Evolutionary conservation across 176 grass and related monocot species (phyloP).

Genomic region (Hyparrhenia diplandra): DNA sequence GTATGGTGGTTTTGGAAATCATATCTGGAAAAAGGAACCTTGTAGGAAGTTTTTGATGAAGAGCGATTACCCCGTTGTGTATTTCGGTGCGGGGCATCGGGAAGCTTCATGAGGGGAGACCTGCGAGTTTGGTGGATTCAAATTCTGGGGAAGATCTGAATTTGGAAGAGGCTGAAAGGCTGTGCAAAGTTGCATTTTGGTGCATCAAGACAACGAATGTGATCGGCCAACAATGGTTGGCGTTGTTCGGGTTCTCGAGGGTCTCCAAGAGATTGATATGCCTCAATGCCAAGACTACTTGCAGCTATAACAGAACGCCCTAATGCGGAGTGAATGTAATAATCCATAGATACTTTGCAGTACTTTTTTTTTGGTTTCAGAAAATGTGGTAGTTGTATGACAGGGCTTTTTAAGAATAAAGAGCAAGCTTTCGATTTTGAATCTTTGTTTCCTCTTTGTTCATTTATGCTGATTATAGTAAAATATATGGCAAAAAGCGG

Average conservation of each 20-base stretch:
- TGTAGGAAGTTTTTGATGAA: not conserved
- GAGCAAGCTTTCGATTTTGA: too few relatives aligned
- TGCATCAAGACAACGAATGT: constrained; percentile 44
- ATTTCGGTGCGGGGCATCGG: constrained; percentile 27
- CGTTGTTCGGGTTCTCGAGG: constrained; percentile 42
- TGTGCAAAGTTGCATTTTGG: constrained; percentile 47
- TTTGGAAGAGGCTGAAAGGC: constrained; percentile 24
- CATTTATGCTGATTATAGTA: not conserved
- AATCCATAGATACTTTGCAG: too few relatives aligned
- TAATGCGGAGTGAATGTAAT: too few relatives aligned
- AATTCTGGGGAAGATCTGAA: not conserved
- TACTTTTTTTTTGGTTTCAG: too few relatives aligned
- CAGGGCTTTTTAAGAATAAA: too few relatives aligned
- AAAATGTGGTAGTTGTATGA: too few relatives aligned
- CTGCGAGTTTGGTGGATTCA: constrained; percentile 34
- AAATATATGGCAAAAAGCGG: not conserved
- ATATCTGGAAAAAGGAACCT: constrained; percentile 39
- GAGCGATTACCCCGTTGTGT: not conserved
- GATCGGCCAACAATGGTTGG: constrained; percentile 34
- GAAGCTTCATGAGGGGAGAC: constrained; percentile 25
- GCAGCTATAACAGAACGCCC: not conserved
- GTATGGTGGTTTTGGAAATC: constrained; percentile 46
- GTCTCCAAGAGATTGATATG: constrained; percentile 14
- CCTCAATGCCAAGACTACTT: constrained; percentile 42
- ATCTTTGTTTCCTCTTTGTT: too few relatives aligned